Base-by-base conservation (phyloP, 306 rosid genomes). In the Inga leiocalycina region DNA sequence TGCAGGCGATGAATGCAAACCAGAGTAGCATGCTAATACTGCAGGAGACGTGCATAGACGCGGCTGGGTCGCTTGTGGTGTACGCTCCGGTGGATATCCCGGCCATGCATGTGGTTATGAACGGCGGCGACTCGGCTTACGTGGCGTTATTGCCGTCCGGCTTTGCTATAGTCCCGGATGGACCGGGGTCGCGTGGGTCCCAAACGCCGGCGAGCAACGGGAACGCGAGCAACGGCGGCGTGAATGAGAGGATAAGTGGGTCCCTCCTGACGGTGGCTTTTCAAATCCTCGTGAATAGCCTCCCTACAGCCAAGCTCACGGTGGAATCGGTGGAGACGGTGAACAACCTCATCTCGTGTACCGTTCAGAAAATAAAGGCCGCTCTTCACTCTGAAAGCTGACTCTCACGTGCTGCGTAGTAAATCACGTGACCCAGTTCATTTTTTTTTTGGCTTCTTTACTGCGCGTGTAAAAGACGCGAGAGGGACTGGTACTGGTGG, bases 61-160 rank as follows among this genome's bases (percentile, higher is more conserved):
- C 90, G 71, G 92, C 93, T 0, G 99, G 99, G 14, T 89, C 97
- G 74, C 94, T 93, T 81, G 98, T 96, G 5, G 99, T 96, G 68
- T 96, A 93, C 93, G 99, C 99, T 85, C 99, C 99, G 4, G 99
- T 96, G 0, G 99, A 96, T 67, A 93, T 93, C 6, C 99, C 99
- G 0, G 99, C 99, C n/a, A 96, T 96, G 98, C 99, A 96, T 57
- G 92, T 91, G 2, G 99, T 96, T 6, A 93, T 96, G 99, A 96
- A 90, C 87, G 99, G 99, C 4, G 99, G 99, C 0, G 99, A 96
- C 69, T 96, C 99, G 0, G 98, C 99, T 17, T 96, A 96, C 76
- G 99, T 96, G 88, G 99, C 99, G 0, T 56, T 96, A 5, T 81
- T 96, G 0, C 99, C 99, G 0, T 96, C 99, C 0, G 99, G 99